Conservation (phyloP, 2,329 filamentous ascomycete species). For the Aspergillus flavus region DNA sequence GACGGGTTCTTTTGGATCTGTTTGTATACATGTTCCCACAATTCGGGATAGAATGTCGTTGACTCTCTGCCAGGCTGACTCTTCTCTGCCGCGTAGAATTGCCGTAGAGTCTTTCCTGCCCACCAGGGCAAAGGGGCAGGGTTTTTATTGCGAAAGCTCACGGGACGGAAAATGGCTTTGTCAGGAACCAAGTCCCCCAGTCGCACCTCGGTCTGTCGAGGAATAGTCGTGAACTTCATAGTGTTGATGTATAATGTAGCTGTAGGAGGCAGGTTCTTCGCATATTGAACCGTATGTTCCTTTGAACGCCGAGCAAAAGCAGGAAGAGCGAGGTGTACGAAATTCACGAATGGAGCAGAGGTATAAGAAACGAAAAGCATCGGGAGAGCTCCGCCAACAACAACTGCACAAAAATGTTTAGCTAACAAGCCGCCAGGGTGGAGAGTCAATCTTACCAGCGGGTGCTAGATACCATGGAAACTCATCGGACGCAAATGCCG, state of each 20-base stretch:
- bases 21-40: constrained; percentile 47
- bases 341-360: constrained; percentile 71
- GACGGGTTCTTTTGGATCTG: constrained; percentile 36
- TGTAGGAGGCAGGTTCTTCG: constrained; percentile 46
- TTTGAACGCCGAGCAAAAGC: constrained; percentile 64
- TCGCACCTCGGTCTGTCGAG: constrained; percentile 44
- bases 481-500: constrained; percentile 55
- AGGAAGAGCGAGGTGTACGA: constrained; percentile 71
- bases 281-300: constrained; percentile 46
- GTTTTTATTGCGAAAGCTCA: constrained; percentile 44
- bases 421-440: neutral
- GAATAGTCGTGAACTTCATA: constrained; percentile 49
- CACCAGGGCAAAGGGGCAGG: constrained; percentile 41
- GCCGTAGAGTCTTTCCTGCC: constrained; percentile 36
- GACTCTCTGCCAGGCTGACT: constrained; percentile 42
- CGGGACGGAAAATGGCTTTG: constrained; percentile 40
- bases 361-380: constrained; percentile 66
- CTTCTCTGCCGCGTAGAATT: constrained; percentile 44
- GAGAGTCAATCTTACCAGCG: constrained; percentile 36
- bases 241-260: constrained; percentile 49
- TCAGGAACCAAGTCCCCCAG: constrained; percentile 44
- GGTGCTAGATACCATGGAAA: constrained; percentile 47
- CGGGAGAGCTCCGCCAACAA: constrained; percentile 64
- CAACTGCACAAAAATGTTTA: constrained; percentile 46
- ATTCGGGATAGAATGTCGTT: constrained; percentile 44